phyloP scores from a whole-genome alignment of 2,329 filamentous ascomycete genomes.

The Seiridium unicorne region DNA sequence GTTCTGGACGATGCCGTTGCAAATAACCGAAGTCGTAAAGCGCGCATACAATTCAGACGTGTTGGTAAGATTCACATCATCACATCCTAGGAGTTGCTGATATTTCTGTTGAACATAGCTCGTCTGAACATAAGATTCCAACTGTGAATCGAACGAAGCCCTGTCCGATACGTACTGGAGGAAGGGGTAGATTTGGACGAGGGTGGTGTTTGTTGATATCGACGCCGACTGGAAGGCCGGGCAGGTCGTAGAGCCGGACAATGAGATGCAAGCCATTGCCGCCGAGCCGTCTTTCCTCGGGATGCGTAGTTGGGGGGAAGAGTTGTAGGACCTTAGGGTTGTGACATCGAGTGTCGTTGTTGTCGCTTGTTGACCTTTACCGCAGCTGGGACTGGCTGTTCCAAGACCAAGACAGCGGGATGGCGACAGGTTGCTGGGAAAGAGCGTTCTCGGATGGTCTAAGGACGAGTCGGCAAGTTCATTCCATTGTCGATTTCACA shows the following conservation, averaged over 20 bases:
- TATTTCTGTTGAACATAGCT: slow-evolving; percentile 76
- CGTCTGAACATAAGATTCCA: slow-evolving; percentile 71
- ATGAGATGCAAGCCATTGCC: slow-evolving; percentile 28
- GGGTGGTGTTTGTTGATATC: slow-evolving; percentile 30
- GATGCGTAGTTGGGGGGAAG: slow-evolving; percentile 12
- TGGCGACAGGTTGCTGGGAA: not conserved
- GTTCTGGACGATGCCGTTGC: slow-evolving; percentile 91
- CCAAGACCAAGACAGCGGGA: not conserved
- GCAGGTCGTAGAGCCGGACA: slow-evolving; percentile 32
- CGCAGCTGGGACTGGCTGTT: not conserved
- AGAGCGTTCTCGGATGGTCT: not conserved
- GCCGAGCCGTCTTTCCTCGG: not conserved
- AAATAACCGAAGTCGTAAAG: slow-evolving; percentile 88
- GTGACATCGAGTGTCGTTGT: not conserved
- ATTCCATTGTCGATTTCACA: not conserved
- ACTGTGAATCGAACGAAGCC: slow-evolving; percentile 72
- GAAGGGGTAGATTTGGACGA: slow-evolving; percentile 47
- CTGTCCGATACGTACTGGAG: slow-evolving; percentile 76
- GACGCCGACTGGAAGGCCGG: slow-evolving; percentile 34
- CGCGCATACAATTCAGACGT: slow-evolving; percentile 84
- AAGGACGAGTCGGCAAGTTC: not conserved
- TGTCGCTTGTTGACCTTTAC: not conserved
- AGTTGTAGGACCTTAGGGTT: slow-evolving; percentile 1
- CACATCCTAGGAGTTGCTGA: slow-evolving; percentile 76
- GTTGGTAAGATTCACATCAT: slow-evolving; percentile 72